Evolutionary conservation across 441 rosid genomes (phyloP), one percentile per base, ranked within the genome.

Genomic region (Viola pubescens): DNA sequence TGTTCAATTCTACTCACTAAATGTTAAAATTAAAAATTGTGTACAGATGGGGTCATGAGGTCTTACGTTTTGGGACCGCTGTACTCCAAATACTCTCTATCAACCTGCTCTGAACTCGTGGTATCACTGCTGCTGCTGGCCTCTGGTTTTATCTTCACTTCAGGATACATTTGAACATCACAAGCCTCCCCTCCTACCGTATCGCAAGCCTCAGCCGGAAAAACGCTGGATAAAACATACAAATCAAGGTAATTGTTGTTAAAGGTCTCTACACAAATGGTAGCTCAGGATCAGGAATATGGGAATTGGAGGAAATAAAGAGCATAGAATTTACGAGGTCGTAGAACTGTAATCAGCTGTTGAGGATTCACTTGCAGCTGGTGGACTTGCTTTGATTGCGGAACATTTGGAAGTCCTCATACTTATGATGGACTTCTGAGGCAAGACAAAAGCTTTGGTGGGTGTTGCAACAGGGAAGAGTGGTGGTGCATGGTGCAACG

Each of bases 131-230:
- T 58, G 61, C 59, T 65, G 52, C 6, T 50, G 37, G 62, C 61
- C 54, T 73, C 72, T 11, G 72, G 70, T 62, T 65, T 59, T 52
- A 71, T 77, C 77, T 82, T 80, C 56, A 46, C 83, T 71, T 82
- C 83, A 5, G 85, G 83, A 42, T 74, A 80, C 81, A 82, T 82
- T 42, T 76, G 73, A 39, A 66, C 77, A 48, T 75, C 64, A 58
- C 85, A 80, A 50, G 77, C 82, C 43, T 80, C 82, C 47, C 85
- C 85, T 68, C 88, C 88, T 41, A 77, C 5, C 7, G 80, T 83
- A 67, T 80, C 82, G 14, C 83, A 83, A 58, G 83, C 85, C 71
- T 83, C 88, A 13, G 74, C 82, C 39, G 85, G 88, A 53, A 82
- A 82, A 53, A 82, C 88, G 42, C 83, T 80, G 52, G 41, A 54